A percentile compares a stretch with the other conserved stretches of the same genome.
phyloP scores from a whole-genome alignment of 441 rosid species.

The Francoa sonchifolia region DNA sequence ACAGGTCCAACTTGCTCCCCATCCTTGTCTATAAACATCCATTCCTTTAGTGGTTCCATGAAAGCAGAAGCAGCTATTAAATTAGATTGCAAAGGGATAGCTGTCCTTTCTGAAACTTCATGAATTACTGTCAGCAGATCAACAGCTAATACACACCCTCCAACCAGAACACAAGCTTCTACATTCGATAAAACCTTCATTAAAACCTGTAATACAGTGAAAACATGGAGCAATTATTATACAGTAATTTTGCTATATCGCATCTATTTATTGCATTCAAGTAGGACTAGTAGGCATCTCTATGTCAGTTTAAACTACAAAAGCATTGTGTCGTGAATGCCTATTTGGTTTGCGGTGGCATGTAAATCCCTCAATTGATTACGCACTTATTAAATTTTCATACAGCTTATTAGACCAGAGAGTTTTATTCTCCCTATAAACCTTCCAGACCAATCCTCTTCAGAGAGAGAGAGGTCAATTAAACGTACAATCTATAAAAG shows the following conservation, averaged over 20 bases:
- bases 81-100: constrained; percentile 94
- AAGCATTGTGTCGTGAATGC: too few species aligned
- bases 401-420: too few species aligned
- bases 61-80: constrained; percentile 97
- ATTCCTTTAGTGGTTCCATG: constrained; percentile 99
- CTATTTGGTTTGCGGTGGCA: too few species aligned
- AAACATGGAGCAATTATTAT: constrained; percentile 9
- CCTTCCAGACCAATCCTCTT: too few species aligned
- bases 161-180: constrained; percentile 92
- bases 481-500: too few species aligned
- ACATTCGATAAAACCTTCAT: constrained; percentile 89
- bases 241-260: not conserved
- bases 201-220: constrained; percentile 50
- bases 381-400: not conserved
- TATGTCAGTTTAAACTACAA: not conserved
- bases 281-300: constrained; percentile 4
- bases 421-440: too few species aligned
- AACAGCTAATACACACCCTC: constrained; percentile 94
- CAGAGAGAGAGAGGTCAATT: too few species aligned
- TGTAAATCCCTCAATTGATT: too few species aligned
- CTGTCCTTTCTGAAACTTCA: constrained; percentile 96
- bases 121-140: constrained; percentile 91
- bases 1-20: constrained; percentile 86
- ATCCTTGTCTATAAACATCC: constrained; percentile 79
- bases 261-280: not conserved